A percentile compares a stretch with the other conserved stretches of the same genome.
Conservation (phyloP, 1,284 basidiomycete species). For the Leccinum fallax region DNA sequence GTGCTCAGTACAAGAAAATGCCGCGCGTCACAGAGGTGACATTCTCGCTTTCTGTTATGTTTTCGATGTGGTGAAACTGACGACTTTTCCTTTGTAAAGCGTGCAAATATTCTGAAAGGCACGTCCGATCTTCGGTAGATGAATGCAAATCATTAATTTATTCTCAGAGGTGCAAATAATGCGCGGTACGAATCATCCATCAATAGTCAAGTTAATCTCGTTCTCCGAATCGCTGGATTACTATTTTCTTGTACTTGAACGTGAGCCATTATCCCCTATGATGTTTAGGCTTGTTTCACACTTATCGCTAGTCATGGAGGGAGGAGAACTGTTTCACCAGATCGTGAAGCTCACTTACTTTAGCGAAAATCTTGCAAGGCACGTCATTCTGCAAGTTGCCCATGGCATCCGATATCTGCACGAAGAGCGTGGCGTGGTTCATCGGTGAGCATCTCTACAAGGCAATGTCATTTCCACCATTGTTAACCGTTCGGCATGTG, state of each 20-base stretch:
- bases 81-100: slow-evolving; percentile 53
- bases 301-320: slow-evolving; percentile 78
- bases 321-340: slow-evolving; percentile 98
- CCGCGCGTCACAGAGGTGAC: slow-evolving; percentile 95
- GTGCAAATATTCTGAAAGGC: slow-evolving; percentile 97
- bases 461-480: neutral
- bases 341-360: slow-evolving; percentile 99
- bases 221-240: slow-evolving; percentile 93
- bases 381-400: slow-evolving; percentile 97
- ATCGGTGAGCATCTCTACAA: slow-evolving; percentile 52
- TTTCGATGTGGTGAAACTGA: slow-evolving; percentile 19
- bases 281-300: slow-evolving; percentile 14
- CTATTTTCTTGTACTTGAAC: slow-evolving; percentile 94
- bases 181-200: slow-evolving; percentile 90
- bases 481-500: neutral
- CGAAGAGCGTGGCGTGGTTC: slow-evolving; percentile 97
- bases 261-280: slow-evolving; percentile 47
- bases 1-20: slow-evolving; percentile 92
- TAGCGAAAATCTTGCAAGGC: slow-evolving; percentile 91
- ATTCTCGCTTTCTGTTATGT: slow-evolving; percentile 35
- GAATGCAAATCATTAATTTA: slow-evolving; percentile 3
- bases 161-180: slow-evolving; percentile 96
- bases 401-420: slow-evolving; percentile 95
- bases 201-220: slow-evolving; percentile 86
- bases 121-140: neutral